Percentiles rank a stretch among this genome's conserved stretches.
Evolutionary conservation across 768 basidiomycete genomes (phyloP).

Genomic region (Lactarius hengduanensis): DNA sequence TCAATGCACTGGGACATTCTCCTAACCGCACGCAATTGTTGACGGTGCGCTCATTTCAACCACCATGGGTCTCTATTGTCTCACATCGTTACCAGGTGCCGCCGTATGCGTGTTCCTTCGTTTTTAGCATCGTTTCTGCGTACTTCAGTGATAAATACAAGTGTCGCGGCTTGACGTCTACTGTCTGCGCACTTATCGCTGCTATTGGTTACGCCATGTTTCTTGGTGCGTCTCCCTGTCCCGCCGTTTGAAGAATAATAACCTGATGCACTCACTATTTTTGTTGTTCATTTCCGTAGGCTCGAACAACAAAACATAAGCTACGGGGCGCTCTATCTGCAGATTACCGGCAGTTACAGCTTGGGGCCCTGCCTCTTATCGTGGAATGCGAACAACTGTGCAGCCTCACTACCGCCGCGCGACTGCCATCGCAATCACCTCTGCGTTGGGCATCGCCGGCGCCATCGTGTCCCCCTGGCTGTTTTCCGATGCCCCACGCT

Average conservation of each 20-base stretch:
- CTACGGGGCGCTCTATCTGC: neutral
- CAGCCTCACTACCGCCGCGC: conserved; percentile 1
- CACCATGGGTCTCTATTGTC: neutral
- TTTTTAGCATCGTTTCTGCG: neutral
- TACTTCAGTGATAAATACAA: neutral
- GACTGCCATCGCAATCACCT: neutral
- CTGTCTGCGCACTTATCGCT: neutral
- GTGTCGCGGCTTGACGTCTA: neutral
- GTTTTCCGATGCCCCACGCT: neutral
- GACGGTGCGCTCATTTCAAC: conserved; percentile 26
- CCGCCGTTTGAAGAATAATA: neutral
- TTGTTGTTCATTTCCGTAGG: neutral
- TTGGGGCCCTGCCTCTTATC: neutral
- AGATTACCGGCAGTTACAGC: neutral
- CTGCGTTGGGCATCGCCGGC: neutral
- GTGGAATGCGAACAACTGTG: neutral
- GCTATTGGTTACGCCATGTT: conserved; percentile 20
- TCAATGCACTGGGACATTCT: conserved; percentile 33
- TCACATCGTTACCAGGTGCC: neutral
- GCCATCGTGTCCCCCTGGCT: neutral
- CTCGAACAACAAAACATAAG: neutral
- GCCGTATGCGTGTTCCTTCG: neutral
- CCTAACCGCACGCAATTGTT: conserved; percentile 34
- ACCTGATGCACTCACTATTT: neutral
- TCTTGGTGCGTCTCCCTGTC: conserved; percentile 8